These are phyloP conservation scores for Fusarium abutilonis DNA, from an alignment of 2,329 filamentous ascomycete species.

Conservation along the genomic window DNA sequence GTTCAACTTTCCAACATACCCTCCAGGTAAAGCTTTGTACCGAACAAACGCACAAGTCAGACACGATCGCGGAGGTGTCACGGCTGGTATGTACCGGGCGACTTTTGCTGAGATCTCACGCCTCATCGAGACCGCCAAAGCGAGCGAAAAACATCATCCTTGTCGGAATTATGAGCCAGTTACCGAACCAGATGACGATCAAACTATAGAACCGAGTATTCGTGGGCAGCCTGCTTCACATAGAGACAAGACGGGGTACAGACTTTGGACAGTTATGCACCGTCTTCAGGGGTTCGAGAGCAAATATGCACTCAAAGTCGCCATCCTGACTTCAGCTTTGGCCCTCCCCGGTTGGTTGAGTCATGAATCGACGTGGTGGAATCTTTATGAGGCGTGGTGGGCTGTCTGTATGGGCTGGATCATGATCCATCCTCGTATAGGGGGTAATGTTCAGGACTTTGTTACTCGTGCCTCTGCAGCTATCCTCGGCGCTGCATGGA, in stretches of 20 bases:
- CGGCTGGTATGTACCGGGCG: slow-evolving; percentile 60
- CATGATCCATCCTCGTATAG: slow-evolving; percentile 61
- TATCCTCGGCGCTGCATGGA: slow-evolving; percentile 65
- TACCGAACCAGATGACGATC: slow-evolving; percentile 45
- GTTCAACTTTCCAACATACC: slow-evolving; percentile 63
- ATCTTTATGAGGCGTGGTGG: slow-evolving; percentile 67
- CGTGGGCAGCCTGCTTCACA: slow-evolving; percentile 49
- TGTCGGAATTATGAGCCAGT: slow-evolving; percentile 36
- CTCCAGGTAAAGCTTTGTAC: slow-evolving; percentile 62
- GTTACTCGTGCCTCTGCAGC: slow-evolving; percentile 61
- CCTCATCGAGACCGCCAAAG: slow-evolving; percentile 56
- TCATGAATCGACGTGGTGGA: slow-evolving; percentile 61
- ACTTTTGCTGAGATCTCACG: slow-evolving; percentile 57
- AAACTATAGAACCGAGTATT: slow-evolving; percentile 54
- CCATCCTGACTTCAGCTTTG: slow-evolving; percentile 60
- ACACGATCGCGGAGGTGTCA: slow-evolving; percentile 67
- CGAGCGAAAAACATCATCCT: slow-evolving; percentile 48
- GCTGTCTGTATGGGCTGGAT: slow-evolving; percentile 66
- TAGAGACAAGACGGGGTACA: slow-evolving; percentile 56
- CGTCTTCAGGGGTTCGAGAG: slow-evolving; percentile 67
- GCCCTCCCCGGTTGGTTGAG: slow-evolving; percentile 64
- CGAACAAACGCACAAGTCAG: slow-evolving; percentile 66
- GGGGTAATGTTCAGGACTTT: slow-evolving; percentile 67
- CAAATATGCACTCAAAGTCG: slow-evolving; percentile 66
- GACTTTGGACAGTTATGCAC: slow-evolving; percentile 61